A percentile compares a stretch with the other conserved stretches of the same genome.
phyloP scores from a whole-genome alignment of 176 grass and related monocot genomes.

The Phragmites australis region DNA sequence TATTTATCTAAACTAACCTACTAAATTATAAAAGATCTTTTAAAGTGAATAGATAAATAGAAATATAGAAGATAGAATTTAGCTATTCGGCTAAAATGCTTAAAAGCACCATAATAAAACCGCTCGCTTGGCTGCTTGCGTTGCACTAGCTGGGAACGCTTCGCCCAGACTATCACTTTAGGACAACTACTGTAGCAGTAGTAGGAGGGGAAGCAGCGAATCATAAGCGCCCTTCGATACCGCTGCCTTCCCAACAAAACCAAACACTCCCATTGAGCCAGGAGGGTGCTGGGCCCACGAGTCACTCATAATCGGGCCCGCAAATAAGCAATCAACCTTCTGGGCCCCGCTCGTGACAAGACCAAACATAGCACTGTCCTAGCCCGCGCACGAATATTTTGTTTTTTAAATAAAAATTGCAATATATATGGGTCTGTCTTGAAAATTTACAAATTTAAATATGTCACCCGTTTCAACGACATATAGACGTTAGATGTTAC shows the following conservation, averaged over 20 bases:
- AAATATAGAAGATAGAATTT: no score
- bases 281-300: background rate
- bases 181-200: background rate
- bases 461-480: no score
- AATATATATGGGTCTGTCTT: no score
- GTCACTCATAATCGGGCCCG: slow-evolving; percentile 27
- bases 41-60: no score
- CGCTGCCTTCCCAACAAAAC: slow-evolving; percentile 1
- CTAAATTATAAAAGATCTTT: no score
- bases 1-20: no score
- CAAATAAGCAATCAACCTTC: slow-evolving; percentile 19
- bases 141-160: background rate
- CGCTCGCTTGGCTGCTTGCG: slow-evolving; percentile 15
- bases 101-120: background rate
- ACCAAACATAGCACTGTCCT: slow-evolving; percentile 44
- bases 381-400: no score
- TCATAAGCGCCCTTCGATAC: slow-evolving; percentile 42
- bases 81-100: no score
- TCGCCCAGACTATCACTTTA: background rate
- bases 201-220: slow-evolving; percentile 24
- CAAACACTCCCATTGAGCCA: background rate
- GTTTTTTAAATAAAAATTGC: no score
- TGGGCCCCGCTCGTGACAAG: slow-evolving; percentile 24
- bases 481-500: no score
- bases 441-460: no score